A percentile compares a stretch with the other conserved stretches of the same genome.
Conservation (phyloP, 2,329 filamentous ascomycete species). For the Sclerotinia nivalis region DNA sequence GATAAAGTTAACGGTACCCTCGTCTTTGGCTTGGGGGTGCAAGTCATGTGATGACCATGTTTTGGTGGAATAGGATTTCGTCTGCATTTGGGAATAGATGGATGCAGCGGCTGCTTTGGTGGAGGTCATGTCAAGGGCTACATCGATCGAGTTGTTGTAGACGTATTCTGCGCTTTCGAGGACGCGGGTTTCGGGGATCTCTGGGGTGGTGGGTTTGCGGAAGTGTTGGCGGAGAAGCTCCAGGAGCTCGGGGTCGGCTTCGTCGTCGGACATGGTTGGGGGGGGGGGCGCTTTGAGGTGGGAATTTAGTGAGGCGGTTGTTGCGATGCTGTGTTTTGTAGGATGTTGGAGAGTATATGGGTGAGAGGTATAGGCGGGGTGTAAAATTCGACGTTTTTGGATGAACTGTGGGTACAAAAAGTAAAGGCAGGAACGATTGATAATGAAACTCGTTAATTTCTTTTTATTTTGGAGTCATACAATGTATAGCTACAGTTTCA, state of each 20-base stretch:
- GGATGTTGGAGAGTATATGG: background rate
- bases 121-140: conserved; percentile 79
- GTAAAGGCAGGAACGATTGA: background rate
- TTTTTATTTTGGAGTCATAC: background rate
- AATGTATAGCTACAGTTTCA: background rate
- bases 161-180: conserved; percentile 81
- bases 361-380: background rate
- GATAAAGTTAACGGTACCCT: conserved; percentile 82
- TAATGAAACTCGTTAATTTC: background rate
- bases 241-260: conserved; percentile 83
- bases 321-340: background rate
- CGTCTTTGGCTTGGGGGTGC: conserved; percentile 81
- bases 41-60: conserved; percentile 88
- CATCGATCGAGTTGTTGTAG: conserved; percentile 90
- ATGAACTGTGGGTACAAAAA: conserved; percentile 1
- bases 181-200: conserved; percentile 74
- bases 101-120: conserved; percentile 79
- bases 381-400: conserved; percentile 2
- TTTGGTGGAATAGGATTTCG: conserved; percentile 78
- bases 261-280: conserved; percentile 79
- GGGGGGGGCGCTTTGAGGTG: background rate
- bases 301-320: background rate
- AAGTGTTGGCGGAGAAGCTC: conserved; percentile 82
- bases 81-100: conserved; percentile 81
- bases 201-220: conserved; percentile 55